Evolutionary conservation across 2,329 filamentous ascomycete species (phyloP).

Genomic region (Lecanoromycetidae sp.): DNA sequence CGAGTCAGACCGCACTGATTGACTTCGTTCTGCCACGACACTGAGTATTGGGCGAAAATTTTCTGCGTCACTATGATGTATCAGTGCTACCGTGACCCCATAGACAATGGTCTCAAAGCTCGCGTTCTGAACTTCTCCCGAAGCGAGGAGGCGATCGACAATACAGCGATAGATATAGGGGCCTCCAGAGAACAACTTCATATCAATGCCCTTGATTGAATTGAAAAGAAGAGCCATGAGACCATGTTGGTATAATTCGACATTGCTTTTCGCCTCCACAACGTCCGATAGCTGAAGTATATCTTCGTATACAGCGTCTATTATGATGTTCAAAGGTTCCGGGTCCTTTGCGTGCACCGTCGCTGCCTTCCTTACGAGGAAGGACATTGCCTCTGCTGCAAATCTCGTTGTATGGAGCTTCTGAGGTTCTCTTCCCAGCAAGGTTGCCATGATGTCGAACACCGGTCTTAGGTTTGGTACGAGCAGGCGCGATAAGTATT

Average conservation of each 20-base stretch:
- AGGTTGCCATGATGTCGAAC: conserved; percentile 67
- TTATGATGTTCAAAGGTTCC: conserved; percentile 55
- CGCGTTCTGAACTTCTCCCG: conserved; percentile 22
- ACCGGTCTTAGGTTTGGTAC: conserved; percentile 76
- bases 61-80: conserved; percentile 67
- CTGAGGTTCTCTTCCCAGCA: conserved; percentile 71
- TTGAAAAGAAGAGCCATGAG: conserved; percentile 88
- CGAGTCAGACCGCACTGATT: conserved; percentile 19
- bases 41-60: conserved; percentile 60
- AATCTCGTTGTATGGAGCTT: conserved; percentile 84
- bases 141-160: conserved; percentile 27
- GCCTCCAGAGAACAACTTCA: conserved; percentile 46
- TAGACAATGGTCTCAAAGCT: conserved; percentile 49
- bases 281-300: conserved; percentile 32
- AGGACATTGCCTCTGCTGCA: conserved; percentile 88
- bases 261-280: conserved; percentile 26
- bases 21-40: conserved; percentile 43
- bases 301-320: conserved; percentile 60
- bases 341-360: conserved; percentile 61
- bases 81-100: conserved; percentile 65
- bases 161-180: conserved; percentile 41
- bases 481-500: conserved; percentile 80
- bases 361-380: conserved; percentile 80
- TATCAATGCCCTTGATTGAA: conserved; percentile 53
- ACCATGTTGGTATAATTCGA: conserved; percentile 63